phyloP scores from a whole-genome alignment of 2,329 filamentous ascomycete genomes.

The Biscogniauxia marginata region DNA sequence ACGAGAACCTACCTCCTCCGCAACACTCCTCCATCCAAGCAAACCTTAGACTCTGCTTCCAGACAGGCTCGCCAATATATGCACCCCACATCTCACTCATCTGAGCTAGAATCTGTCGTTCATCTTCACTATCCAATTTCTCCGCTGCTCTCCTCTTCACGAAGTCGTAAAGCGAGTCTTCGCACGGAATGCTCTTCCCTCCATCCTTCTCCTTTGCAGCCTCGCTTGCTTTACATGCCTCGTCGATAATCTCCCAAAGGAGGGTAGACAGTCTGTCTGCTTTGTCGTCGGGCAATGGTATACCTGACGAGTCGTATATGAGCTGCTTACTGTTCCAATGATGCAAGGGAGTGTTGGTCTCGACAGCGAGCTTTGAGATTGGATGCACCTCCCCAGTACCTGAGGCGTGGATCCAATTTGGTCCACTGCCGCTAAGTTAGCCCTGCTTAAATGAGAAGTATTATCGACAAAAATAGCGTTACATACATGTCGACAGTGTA shows the following conservation, averaged over 20 bases:
- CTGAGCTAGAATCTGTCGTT: slow-evolving; percentile 48
- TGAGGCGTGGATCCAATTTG: slow-evolving; percentile 53
- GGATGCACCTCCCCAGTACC: slow-evolving; percentile 51
- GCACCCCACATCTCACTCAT: slow-evolving; percentile 62
- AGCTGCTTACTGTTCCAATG: slow-evolving; percentile 46
- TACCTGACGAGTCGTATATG: slow-evolving; percentile 35
- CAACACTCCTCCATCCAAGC: slow-evolving; percentile 67
- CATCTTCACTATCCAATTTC: slow-evolving; percentile 36
- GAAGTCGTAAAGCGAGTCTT: slow-evolving; percentile 56
- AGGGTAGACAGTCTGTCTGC: slow-evolving; percentile 12
- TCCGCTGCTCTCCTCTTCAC: slow-evolving; percentile 49
- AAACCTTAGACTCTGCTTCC: slow-evolving; percentile 60
- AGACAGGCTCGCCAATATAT: slow-evolving; percentile 60
- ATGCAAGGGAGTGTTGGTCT: slow-evolving; percentile 46
- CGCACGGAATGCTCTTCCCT: slow-evolving; percentile 46
- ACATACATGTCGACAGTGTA: slow-evolving; percentile 31
- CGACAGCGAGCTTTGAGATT: slow-evolving; percentile 50
- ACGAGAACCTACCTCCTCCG: slow-evolving; percentile 47
- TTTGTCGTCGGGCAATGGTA: slow-evolving; percentile 13
- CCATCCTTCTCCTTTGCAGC: slow-evolving; percentile 33
- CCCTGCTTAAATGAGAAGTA: background rate
- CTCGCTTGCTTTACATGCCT: slow-evolving; percentile 60
- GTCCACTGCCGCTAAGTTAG: slow-evolving; percentile 39
- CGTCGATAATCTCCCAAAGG: slow-evolving; percentile 31
- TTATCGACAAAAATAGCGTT: background rate